Percentiles rank a stretch among this genome's conserved stretches.
These are phyloP conservation scores for Ochetophila trinervis DNA, from an alignment of 306 rosid genomes.

Conservation along the genomic window DNA sequence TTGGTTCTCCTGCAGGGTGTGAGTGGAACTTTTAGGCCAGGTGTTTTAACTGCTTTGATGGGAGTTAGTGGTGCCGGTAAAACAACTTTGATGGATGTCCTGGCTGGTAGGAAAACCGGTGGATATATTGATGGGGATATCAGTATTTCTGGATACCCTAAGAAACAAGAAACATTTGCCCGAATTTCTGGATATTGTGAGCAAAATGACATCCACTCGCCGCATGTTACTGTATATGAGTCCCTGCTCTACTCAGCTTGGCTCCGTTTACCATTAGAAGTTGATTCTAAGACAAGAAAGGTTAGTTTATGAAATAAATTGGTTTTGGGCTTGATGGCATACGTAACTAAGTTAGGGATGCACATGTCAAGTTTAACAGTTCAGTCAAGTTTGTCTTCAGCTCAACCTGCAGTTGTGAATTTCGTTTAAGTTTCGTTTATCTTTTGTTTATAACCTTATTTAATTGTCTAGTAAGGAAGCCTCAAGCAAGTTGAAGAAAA, in stretches of 20 bases:
- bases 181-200: slow-evolving; percentile 48
- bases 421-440: no score
- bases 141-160: slow-evolving; percentile 43
- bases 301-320: not conserved
- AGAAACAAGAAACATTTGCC: slow-evolving; percentile 48
- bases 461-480: no score
- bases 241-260: slow-evolving; percentile 44
- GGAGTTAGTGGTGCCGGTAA: slow-evolving; percentile 56
- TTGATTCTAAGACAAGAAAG: slow-evolving; percentile 29
- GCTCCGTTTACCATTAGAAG: slow-evolving; percentile 42
- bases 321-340: not conserved
- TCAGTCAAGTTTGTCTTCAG: no score
- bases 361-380: no score
- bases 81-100: slow-evolving; percentile 50
- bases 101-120: slow-evolving; percentile 48
- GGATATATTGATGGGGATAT: slow-evolving; percentile 46
- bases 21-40: slow-evolving; percentile 44
- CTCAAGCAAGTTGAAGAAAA: no score
- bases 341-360: no score
- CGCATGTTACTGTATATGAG: slow-evolving; percentile 42
- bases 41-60: slow-evolving; percentile 44
- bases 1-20: slow-evolving; percentile 33
- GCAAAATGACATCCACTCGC: slow-evolving; percentile 50
- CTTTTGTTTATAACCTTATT: no score
- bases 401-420: no score